These are phyloP conservation scores for Camelina hispida DNA, from an alignment of 345 rosid genomes.

Conservation along the genomic window DNA sequence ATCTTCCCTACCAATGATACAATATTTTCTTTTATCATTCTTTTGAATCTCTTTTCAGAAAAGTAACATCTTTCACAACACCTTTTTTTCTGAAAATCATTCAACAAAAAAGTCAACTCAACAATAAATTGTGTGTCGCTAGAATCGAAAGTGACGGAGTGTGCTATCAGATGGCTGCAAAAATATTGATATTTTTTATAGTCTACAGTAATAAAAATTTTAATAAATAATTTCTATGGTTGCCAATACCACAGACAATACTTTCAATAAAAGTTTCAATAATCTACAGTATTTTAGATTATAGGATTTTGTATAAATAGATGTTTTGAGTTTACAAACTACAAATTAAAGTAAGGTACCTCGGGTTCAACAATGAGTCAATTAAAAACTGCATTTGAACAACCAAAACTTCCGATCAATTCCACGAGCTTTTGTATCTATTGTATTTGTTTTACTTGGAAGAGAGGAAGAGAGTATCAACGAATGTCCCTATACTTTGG, in stretches of 20 bases:
- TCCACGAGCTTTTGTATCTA: too few species aligned
- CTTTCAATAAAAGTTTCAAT: too few species aligned
- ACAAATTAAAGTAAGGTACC: background rate
- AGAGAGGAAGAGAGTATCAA: background rate
- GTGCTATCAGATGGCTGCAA: too few species aligned
- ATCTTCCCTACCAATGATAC: background rate
- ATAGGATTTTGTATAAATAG: background rate
- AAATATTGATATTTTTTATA: too few species aligned
- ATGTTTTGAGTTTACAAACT: background rate
- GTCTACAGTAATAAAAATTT: too few species aligned
- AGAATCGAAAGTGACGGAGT: too few species aligned
- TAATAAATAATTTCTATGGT: background rate
- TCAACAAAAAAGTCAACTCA: background rate
- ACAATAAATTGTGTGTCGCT: too few species aligned
- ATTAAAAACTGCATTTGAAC: background rate
- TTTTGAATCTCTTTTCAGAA: background rate
- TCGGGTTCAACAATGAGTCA: background rate
- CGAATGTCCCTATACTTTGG: background rate
- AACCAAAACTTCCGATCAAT: background rate
- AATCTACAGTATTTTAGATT: too few species aligned
- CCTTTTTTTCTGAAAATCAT: background rate
- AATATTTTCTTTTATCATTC: background rate
- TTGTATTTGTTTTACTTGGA: background rate
- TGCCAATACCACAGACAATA: background rate
- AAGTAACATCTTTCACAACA: background rate